Base-by-base conservation (phyloP, 2,329 filamentous ascomycete genomes). In the Thermoascus crustaceus region DNA sequence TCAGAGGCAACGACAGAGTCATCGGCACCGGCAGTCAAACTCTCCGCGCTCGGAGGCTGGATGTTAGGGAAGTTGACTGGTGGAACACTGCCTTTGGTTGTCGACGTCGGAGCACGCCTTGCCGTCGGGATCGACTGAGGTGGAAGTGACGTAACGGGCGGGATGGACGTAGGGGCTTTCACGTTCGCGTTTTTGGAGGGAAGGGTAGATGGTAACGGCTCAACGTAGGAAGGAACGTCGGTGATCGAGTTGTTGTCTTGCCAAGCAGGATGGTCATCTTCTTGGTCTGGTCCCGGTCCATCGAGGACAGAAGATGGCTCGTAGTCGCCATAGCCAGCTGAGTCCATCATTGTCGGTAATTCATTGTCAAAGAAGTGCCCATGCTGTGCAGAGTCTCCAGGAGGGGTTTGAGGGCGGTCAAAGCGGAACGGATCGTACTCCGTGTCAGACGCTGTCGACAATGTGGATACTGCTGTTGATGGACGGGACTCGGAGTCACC, bases 291-390 rank as follows among this genome's bases (percentile, higher is more conserved):
- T 48, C 69, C 39, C 56, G 77, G 55, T 61, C 73, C 42, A 60
- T 73, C 37, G 0, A 77, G 69, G 0, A 73, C 63, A 1, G 62
- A 73, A 2, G 75, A 74, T 38, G 67, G 69, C 19, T 76, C 69
- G 61, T 61, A 56, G 18, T 52, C 51, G 61, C 71, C 35, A 58
- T 73, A 36, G 56, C 61, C 19, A 54, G 58, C 5, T 58, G 73
- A 47, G 55, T 68, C 14, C 61, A 72, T 5, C 44, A 66, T 20
- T 49, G 61, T 4, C 44, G 70, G 7, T 67, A 71, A 46, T 30
- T 61, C 32, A 37, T 64, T 20, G 68, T 50, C 39, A 11, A 44
- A 71, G 52, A 73, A 74, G 17, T 42, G 38, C 16, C 39, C 38
- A 33, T 34, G 45, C 13, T 40, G 40, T 17, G 40, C 37, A 7